These are phyloP conservation scores for Nemania serpens DNA, from an alignment of 2,329 filamentous ascomycete species.

Conservation along the genomic window DNA sequence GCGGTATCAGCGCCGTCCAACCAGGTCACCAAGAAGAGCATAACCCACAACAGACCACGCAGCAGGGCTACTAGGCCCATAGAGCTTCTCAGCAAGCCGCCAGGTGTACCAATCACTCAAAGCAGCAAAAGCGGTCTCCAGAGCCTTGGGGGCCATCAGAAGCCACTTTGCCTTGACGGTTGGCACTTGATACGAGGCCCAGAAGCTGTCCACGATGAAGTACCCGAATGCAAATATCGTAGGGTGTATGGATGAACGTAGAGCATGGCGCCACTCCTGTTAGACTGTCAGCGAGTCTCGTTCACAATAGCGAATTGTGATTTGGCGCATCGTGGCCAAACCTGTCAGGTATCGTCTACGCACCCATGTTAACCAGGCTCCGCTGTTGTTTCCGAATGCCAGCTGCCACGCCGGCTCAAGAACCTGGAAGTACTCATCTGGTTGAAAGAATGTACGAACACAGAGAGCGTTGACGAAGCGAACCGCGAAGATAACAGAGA, in stretches of 20 bases:
- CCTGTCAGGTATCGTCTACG: slow-evolving; percentile 38
- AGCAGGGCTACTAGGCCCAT: slow-evolving; percentile 66
- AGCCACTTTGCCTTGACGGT: slow-evolving; percentile 68
- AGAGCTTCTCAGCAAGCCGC: slow-evolving; percentile 75
- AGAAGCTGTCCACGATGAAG: slow-evolving; percentile 60
- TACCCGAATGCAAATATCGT: slow-evolving; percentile 81
- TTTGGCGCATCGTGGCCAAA: background rate
- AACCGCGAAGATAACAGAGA: slow-evolving; percentile 61
- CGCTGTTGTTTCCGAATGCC: slow-evolving; percentile 75
- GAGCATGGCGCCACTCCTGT: slow-evolving; percentile 88
- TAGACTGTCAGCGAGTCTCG: slow-evolving; percentile 20
- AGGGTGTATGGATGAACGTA: slow-evolving; percentile 93
- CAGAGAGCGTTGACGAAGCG: slow-evolving; percentile 80
- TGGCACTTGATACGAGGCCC: slow-evolving; percentile 50
- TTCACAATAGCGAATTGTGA: background rate
- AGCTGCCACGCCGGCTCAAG: slow-evolving; percentile 93
- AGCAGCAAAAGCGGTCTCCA: slow-evolving; percentile 80
- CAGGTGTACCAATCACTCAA: slow-evolving; percentile 85
- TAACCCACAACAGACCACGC: slow-evolving; percentile 72
- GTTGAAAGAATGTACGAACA: slow-evolving; percentile 92
- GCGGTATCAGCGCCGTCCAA: slow-evolving; percentile 24
- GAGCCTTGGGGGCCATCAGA: slow-evolving; percentile 71
- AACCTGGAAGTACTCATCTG: slow-evolving; percentile 96
- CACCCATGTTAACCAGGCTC: slow-evolving; percentile 97
- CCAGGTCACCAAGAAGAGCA: background rate